A percentile compares a stretch with the other conserved stretches of the same genome.
Conservation (phyloP, 1,284 basidiomycete species). For the Gomphus bonarii region DNA sequence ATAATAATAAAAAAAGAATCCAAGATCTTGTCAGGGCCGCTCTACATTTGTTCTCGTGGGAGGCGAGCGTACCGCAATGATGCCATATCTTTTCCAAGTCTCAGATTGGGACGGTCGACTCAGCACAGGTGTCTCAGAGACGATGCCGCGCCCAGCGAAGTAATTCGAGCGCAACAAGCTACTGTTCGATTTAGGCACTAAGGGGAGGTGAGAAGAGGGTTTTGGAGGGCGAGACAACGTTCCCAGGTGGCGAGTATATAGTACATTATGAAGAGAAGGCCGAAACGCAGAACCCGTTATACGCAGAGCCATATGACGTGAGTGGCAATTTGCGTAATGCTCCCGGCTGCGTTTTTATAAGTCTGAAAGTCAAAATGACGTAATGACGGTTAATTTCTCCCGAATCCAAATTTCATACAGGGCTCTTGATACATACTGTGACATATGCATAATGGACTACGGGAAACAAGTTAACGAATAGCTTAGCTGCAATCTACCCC, state of each 20-base stretch:
- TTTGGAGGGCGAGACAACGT: neutral
- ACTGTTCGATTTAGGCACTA: neutral
- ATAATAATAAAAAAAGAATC: neutral
- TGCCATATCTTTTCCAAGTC: slow-evolving; percentile 38
- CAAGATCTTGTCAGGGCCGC: neutral
- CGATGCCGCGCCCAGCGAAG: slow-evolving; percentile 25
- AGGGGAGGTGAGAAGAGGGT: neutral
- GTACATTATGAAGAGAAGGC: slow-evolving; percentile 17
- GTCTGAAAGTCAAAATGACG: neutral
- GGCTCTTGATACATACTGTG: slow-evolving; percentile 11
- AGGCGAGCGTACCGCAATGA: slow-evolving; percentile 34
- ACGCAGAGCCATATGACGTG: neutral
- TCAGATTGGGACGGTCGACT: slow-evolving; percentile 27
- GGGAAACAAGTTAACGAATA: slow-evolving; percentile 3
- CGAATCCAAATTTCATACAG: slow-evolving; percentile 12
- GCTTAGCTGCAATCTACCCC: neutral
- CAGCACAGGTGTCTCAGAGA: slow-evolving; percentile 33
- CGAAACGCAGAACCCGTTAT: slow-evolving; percentile 1
- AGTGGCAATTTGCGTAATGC: neutral
- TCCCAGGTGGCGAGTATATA: neutral
- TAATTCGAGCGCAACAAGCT: neutral
- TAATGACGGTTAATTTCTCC: neutral
- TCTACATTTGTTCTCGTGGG: neutral
- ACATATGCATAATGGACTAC: neutral
- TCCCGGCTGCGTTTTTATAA: too few relatives aligned